phyloP scores from a whole-genome alignment of 1,284 basidiomycete genomes.

The Marasmius fiardii region DNA sequence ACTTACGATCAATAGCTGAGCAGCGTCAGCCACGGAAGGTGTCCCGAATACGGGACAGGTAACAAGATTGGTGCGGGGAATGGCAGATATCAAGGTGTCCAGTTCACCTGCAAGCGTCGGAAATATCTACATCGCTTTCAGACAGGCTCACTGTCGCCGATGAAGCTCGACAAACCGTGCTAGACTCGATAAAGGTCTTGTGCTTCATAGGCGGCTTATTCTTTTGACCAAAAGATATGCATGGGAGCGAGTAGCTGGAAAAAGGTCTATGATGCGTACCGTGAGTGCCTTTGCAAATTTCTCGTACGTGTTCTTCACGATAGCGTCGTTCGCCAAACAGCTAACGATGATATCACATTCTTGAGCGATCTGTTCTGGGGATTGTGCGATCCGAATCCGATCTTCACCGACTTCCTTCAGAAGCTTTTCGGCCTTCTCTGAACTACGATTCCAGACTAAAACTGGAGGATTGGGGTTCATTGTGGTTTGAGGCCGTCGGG shows the following conservation, averaged over 20 bases:
- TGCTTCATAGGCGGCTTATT: conserved; percentile 37
- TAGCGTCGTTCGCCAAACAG: conserved; percentile 71
- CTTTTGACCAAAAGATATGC: conserved; percentile 24
- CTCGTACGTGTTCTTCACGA: conserved; percentile 67
- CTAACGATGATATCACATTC: conserved; percentile 83
- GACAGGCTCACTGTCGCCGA: conserved; percentile 1
- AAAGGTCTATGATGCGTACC: conserved; percentile 21
- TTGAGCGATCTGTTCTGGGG: conserved; percentile 52
- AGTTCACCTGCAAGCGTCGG: conserved; percentile 75
- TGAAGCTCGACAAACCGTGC: conserved; percentile 51
- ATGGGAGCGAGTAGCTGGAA: conserved; percentile 3
- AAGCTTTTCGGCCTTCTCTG: conserved; percentile 55
- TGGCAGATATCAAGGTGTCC: conserved; percentile 62
- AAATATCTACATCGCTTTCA: conserved; percentile 46
- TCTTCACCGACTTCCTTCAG: conserved; percentile 48
- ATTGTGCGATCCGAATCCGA: conserved; percentile 51
- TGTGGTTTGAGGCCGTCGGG: conserved; percentile 32
- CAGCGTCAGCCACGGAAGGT: conserved; percentile 63
- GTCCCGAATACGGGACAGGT: conserved; percentile 82
- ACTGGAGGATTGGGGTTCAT: conserved; percentile 38
- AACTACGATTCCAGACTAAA: conserved; percentile 67
- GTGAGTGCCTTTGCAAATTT: conserved; percentile 57
- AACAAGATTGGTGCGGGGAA: conserved; percentile 66
- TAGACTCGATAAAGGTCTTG: conserved; percentile 82
- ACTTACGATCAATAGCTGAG: conserved; percentile 57